Evolutionary conservation across 140 eudicot genomes (phyloP).

Genomic region (Bidens hawaiensis): DNA sequence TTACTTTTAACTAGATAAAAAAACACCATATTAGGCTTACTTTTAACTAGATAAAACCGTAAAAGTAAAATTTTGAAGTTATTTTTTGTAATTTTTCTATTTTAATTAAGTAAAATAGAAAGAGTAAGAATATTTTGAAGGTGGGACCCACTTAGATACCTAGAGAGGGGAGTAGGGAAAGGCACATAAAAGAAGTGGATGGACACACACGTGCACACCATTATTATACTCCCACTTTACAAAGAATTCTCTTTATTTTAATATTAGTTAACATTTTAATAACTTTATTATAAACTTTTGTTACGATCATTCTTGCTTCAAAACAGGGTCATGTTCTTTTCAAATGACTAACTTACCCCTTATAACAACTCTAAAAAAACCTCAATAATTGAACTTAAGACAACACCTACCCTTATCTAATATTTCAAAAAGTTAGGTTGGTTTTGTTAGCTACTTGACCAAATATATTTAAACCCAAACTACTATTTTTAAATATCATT

Average conservation of each 20-base stretch:
- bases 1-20: no score
- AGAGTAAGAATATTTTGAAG: slow-evolving; percentile 18
- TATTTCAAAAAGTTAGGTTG: slow-evolving; percentile 17
- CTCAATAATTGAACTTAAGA: slow-evolving; percentile 2
- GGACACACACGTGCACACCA: slow-evolving; percentile 83
- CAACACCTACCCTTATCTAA: slow-evolving; percentile 25
- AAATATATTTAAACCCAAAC: slow-evolving; percentile 10
- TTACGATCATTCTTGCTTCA: slow-evolving; percentile 28
- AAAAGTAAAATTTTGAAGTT: no score
- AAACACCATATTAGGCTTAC: no score
- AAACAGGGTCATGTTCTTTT: slow-evolving; percentile 26
- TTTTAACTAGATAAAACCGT: slow-evolving; percentile 17
- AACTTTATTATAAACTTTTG: neutral
- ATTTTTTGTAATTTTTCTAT: neutral
- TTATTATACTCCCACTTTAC: slow-evolving; percentile 31
- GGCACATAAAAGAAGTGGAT: slow-evolving; percentile 48
- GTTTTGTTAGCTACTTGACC: slow-evolving; percentile 1
- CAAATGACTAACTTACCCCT: slow-evolving; percentile 9
- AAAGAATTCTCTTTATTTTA: slow-evolving; percentile 23
- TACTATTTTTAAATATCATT: neutral
- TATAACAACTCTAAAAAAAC: neutral
- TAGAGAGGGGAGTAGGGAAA: neutral
- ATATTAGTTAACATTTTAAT: neutral
- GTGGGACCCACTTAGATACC: slow-evolving; percentile 40
- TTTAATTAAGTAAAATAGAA: slow-evolving; percentile 23